Evolutionary conservation across 495 filamentous ascomycete genomes (phyloP), one percentile per base, ranked within the genome.

Genomic region (Penicillium nucicola): DNA sequence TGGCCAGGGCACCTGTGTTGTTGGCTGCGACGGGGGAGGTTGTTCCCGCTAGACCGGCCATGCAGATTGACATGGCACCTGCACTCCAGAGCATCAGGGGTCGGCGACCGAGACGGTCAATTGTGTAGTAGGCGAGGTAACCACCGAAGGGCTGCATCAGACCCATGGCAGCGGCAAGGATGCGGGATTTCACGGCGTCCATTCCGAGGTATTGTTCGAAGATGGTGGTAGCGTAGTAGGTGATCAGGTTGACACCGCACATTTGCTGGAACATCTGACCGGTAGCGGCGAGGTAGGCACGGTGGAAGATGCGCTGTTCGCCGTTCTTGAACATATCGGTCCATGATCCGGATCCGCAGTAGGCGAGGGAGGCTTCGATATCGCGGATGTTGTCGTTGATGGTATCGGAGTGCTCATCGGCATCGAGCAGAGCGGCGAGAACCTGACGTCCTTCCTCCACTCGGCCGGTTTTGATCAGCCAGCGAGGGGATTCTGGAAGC

Each of bases 131-230:
- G 3, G 85, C 89, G 4, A 80, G 70, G 0, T 84, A 87, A 1
- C 88, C 85, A 51, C 85, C 87, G 57, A 89, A 79, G 10, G 84
- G 75, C 63, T 89, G 90, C 7, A 88, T 82, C 12, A 90, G 69
- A 74, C 86, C 86, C 75, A 88, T 89, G 6, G 88, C 75, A 28
- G 86, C 88, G 9, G 86, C 85, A 1, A 92, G 69, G 3, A 96
- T 68, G 41, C 89, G 90, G 1, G 91, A 89, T 66, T 92, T 89
- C 39, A 95, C 80, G 56, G 93, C 87, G 20, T 65, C 67, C 5
- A 85, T 64, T 1, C 75, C 69, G 15, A 85, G 77, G 37, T 77
- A 76, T 61, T 84, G 70, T 42, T 83, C 64, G 62, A 52, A 83
- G 46, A 86, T 79, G 5, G 75, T 77, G 1, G 82, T 76, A 0